Percentiles rank a stretch among this genome's conserved stretches.
Evolutionary conservation across 306 rosid species (phyloP).

Genomic region (Pyrus betulifolia): DNA sequence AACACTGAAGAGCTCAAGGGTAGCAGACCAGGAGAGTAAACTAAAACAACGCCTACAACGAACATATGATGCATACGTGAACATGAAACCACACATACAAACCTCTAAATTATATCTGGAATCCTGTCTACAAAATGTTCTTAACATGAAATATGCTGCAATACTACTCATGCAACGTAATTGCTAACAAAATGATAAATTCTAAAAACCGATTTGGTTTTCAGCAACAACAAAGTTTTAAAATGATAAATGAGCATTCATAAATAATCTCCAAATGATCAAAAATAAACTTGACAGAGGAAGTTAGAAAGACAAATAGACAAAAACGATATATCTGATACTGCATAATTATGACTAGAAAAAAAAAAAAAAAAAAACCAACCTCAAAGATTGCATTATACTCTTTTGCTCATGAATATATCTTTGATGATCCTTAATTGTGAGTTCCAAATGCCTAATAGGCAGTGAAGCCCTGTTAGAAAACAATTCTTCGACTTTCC

Average conservation of each 20-base stretch:
- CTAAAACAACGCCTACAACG: neutral
- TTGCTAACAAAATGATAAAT: neutral
- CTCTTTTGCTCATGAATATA: constrained; percentile 66
- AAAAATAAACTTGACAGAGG: neutral
- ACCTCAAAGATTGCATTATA: constrained; percentile 97
- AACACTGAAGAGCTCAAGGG: neutral
- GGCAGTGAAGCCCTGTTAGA: constrained; percentile 38
- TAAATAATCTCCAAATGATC: neutral
- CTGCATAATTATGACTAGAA: neutral
- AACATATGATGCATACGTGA: neutral
- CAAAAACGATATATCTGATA: neutral
- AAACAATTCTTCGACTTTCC: constrained; percentile 71
- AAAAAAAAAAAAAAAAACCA: constrained; percentile 16
- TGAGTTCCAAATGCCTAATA: constrained; percentile 40
- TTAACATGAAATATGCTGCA: neutral
- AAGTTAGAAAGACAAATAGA: neutral
- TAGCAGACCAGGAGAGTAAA: neutral
- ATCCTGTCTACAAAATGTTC: neutral
- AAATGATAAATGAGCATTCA: constrained; percentile 2
- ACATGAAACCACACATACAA: neutral
- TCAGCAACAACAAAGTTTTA: neutral
- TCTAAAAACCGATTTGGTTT: neutral
- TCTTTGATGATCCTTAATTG: constrained; percentile 60
- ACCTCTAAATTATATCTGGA: neutral
- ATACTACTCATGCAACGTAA: neutral